A percentile compares a stretch with the other conserved stretches of the same genome.
Conservation (phyloP, 1,284 basidiomycete species). For the Boletellus sp. region DNA sequence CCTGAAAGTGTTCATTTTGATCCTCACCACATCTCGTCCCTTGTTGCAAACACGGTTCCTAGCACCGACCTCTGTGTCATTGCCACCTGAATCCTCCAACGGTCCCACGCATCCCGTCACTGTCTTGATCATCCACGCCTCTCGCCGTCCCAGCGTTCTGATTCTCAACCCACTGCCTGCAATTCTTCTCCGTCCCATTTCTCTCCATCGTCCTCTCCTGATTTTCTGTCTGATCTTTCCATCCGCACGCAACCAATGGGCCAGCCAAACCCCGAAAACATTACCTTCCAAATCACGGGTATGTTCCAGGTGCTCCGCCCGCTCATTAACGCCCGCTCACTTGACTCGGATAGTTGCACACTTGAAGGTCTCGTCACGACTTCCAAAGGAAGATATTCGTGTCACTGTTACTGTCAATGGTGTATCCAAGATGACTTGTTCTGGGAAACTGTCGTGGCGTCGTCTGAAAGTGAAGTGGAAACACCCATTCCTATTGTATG, state of each 20-base stretch:
- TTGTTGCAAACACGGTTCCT: too few relatives aligned
- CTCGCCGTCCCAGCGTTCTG: too few relatives aligned
- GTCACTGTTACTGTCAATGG: neutral
- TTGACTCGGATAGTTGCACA: neutral
- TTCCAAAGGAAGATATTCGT: neutral
- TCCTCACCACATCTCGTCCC: too few relatives aligned
- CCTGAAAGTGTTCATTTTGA: too few relatives aligned
- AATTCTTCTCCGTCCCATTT: too few relatives aligned
- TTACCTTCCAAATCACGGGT: neutral
- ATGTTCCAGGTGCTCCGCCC: neutral
- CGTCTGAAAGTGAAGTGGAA: neutral
- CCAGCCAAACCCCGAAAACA: neutral
- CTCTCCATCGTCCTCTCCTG: too few relatives aligned
- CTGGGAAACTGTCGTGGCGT: neutral
- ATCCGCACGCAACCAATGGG: neutral
- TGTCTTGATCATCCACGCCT: neutral
- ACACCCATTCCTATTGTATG: neutral
- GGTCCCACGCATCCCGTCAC: neutral
- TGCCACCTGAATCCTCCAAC: too few relatives aligned
- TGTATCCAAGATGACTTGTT: neutral
- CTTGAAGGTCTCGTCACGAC: neutral
- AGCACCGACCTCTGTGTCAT: too few relatives aligned
- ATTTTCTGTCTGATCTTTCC: too few relatives aligned
- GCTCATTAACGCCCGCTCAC: neutral
- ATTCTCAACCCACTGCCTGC: too few relatives aligned